Conservation (phyloP, 2,329 filamentous ascomycete genomes). For the Hysterium pulicare region DNA sequence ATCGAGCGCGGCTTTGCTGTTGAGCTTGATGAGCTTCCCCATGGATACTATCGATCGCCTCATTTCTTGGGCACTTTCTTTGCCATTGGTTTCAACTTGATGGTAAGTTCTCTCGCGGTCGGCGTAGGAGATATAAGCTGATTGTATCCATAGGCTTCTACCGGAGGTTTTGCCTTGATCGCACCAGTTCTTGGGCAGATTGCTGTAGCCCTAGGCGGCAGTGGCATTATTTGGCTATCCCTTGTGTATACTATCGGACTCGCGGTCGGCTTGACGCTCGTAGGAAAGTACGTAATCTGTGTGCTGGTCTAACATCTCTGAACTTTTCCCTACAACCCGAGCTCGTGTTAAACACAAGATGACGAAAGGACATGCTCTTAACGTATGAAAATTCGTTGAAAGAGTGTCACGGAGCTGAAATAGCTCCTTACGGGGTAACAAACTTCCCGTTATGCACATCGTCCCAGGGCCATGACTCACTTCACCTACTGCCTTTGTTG, state of each 20-base stretch:
- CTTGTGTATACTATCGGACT: constrained; percentile 14
- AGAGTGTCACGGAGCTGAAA: too few relatives aligned
- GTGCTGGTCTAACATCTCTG: neutral
- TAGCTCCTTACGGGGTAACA: too few relatives aligned
- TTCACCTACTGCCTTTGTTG: too few relatives aligned
- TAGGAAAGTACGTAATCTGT: constrained; percentile 3
- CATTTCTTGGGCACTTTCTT: constrained; percentile 40
- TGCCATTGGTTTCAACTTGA: constrained; percentile 10
- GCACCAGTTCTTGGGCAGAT: constrained; percentile 10
- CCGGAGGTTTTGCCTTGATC: constrained; percentile 11
- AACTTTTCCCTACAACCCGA: too few relatives aligned
- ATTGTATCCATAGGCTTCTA: constrained; percentile 6
- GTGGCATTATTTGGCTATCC: constrained; percentile 13
- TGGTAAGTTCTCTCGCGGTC: constrained; percentile 2
- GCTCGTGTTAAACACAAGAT: too few relatives aligned
- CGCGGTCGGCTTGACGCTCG: constrained; percentile 11
- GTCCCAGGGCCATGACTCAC: too few relatives aligned
- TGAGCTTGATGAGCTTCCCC: constrained; percentile 35
- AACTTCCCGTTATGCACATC: too few relatives aligned
- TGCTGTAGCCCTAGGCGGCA: constrained; percentile 6
- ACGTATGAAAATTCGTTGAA: too few relatives aligned
- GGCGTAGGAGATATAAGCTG: neutral
- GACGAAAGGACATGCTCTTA: too few relatives aligned
- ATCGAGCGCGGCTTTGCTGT: constrained; percentile 39
- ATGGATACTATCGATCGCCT: constrained; percentile 38